Evolutionary conservation across 345 rosid species (phyloP).

Genomic region (Eutrema heterophyllum): DNA sequence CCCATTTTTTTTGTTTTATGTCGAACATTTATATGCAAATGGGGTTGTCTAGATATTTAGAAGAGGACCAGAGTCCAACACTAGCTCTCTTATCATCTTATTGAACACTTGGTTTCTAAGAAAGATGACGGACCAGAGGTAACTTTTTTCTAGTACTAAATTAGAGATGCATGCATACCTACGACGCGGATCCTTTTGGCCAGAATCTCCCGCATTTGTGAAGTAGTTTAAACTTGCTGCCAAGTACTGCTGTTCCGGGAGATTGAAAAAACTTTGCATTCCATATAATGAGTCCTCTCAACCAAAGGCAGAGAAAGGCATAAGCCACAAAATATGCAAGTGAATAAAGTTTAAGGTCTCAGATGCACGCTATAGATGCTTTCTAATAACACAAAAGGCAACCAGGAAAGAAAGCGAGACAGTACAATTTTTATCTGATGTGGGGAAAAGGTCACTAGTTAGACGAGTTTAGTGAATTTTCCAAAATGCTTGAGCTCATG

Average conservation of each 20-base stretch:
- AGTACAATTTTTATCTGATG: constrained; percentile 40
- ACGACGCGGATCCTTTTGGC: constrained; percentile 45
- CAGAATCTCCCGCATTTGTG: constrained; percentile 38
- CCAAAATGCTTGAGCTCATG: not conserved
- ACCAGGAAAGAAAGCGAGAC: not conserved
- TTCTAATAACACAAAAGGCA: not conserved
- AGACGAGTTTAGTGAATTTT: not conserved
- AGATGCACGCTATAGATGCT: not conserved
- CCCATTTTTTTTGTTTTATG: not conserved
- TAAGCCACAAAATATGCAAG: constrained; percentile 10
- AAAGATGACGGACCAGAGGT: not conserved
- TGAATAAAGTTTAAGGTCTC: not conserved
- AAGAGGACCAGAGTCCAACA: too few species aligned
- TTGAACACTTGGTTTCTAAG: not conserved
- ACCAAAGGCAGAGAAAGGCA: not conserved
- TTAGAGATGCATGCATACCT: constrained; percentile 36
- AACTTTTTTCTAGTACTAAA: not conserved
- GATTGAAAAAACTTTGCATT: too few species aligned
- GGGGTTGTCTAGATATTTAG: not conserved
- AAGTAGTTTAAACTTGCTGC: constrained; percentile 24
- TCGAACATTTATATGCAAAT: not conserved
- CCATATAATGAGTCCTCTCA: not conserved
- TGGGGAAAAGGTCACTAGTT: not conserved
- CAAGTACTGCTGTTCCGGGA: constrained; percentile 60
- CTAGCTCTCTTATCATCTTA: too few species aligned